phyloP scores from a whole-genome alignment of 345 rosid genomes.

The Populus ilicifolia region DNA sequence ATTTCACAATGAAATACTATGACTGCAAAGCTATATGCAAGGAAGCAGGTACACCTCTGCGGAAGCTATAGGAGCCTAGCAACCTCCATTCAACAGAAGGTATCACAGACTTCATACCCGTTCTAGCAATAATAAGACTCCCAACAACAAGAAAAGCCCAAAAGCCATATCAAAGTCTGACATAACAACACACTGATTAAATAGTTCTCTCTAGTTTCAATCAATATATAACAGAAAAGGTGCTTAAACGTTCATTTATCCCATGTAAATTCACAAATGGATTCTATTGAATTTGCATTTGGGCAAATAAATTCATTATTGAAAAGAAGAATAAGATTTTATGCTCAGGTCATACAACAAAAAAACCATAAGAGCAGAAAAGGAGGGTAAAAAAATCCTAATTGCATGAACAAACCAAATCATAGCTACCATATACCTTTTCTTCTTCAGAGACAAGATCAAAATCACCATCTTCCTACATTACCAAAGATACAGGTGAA shows the following conservation, averaged over 20 bases:
- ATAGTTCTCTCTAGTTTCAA: not conserved
- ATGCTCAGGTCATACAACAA: not conserved
- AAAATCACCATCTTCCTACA: slow-evolving; percentile 96
- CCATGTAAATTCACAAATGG: not conserved
- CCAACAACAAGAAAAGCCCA: not conserved
- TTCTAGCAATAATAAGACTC: not conserved
- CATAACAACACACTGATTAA: not conserved
- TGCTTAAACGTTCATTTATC: not conserved
- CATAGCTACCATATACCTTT: slow-evolving; percentile 48
- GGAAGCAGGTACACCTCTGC: not conserved
- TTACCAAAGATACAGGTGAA: slow-evolving; percentile 17
- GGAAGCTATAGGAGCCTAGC: not conserved
- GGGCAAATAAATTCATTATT: not conserved
- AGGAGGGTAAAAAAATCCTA: not conserved
- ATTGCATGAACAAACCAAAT: not conserved
- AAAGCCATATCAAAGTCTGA: not conserved
- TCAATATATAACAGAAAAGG: not conserved
- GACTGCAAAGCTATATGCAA: not conserved
- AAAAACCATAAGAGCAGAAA: not conserved
- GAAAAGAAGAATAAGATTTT: not conserved
- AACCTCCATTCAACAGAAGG: not conserved
- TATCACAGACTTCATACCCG: not conserved
- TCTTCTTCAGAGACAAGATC: slow-evolving; percentile 67
- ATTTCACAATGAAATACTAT: not conserved
- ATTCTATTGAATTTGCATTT: not conserved